Evolutionary conservation across 495 filamentous ascomycete genomes (phyloP), one percentile per base, ranked within the genome.

Genomic region (Aspergillus heteromorphus): DNA sequence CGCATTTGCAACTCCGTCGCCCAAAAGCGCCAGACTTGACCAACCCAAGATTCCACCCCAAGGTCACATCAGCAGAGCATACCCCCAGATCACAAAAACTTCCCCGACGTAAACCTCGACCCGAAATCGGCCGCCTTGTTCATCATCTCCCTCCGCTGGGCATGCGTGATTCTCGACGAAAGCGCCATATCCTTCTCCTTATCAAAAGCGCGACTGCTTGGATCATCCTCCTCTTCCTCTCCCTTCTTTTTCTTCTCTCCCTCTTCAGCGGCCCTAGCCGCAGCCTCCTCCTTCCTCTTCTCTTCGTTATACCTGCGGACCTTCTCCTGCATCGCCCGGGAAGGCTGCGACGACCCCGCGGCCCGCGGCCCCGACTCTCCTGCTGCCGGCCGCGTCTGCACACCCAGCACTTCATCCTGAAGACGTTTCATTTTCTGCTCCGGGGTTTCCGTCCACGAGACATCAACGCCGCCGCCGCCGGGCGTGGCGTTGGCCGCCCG

Each of bases 201-300:
- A 72, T 97, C 91, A 75, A 97, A 98, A 8, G 83, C 86, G 55
- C 93, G 77, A 67, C 83, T 83, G 63, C 88, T 95, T 19, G 93
- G 93, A 67, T 98, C 92, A 74, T 98, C 92, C 25, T 93, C 89
- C 49, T 96, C 91, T 51, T 92, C 89, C 54, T 88, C 81, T n/a
- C n/a, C n/a, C 59, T 83, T 80, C 20, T 79, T 68, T 23, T 61
- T 64, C 2, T 51, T 19, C 66, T 58, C 58, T 43, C 81, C 75
- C 54, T 86, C 49, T 34, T 42, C 38, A n/a, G 34, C 47, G 11
- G 49, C 83, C 58, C 85, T 75, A 49, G 87, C 82, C 53, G 86
- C 79, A 20, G 92, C 72, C 40, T 79, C 85, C 51, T 76, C 76
- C 18, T 82, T 84, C 23, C 87, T 72, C 57, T 80, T 77, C 54